Evolutionary conservation across 2,329 filamentous ascomycete species (phyloP).

Genomic region (Aspergillus felis): DNA sequence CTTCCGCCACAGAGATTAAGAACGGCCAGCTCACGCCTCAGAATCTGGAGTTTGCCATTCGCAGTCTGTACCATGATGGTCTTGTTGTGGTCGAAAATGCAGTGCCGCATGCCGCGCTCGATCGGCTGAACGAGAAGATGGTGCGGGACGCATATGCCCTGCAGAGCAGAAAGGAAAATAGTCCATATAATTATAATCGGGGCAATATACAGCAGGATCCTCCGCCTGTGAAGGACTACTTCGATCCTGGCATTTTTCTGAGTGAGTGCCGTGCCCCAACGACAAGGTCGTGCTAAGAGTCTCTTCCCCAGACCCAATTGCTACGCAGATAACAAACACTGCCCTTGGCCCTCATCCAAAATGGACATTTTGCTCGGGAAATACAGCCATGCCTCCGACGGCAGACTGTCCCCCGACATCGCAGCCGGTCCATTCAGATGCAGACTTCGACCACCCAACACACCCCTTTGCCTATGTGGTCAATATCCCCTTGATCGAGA

Average conservation of each 20-base stretch:
- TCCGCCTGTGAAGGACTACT: conserved; percentile 47
- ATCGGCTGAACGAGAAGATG: conserved; percentile 58
- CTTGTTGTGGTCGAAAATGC: conserved; percentile 55
- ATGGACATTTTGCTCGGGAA: conserved; percentile 58
- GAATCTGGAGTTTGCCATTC: conserved; percentile 55
- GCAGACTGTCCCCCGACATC: conserved; percentile 23
- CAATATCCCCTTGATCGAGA: conserved; percentile 52
- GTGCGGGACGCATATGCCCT: conserved; percentile 53
- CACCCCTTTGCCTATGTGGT: conserved; percentile 55
- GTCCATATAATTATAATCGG: conserved; percentile 60
- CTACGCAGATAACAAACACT: conserved; percentile 34
- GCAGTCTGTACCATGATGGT: conserved; percentile 51
- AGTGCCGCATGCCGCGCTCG: conserved; percentile 49
- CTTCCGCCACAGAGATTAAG: conserved; percentile 42
- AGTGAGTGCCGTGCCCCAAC: conserved; percentile 38
- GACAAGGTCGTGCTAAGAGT: background rate
- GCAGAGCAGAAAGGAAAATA: conserved; percentile 50
- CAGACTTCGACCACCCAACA: conserved; percentile 53
- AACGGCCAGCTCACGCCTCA: conserved; percentile 39
- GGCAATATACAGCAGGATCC: conserved; percentile 59
- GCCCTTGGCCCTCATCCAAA: conserved; percentile 53
- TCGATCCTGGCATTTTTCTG: conserved; percentile 50
- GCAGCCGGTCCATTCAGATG: conserved; percentile 57
- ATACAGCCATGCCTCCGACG: conserved; percentile 45
- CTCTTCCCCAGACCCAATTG: conserved; percentile 48